These are phyloP conservation scores for Cladosporium sp. DNA, from an alignment of 2,329 filamentous ascomycete genomes.

Conservation along the genomic window DNA sequence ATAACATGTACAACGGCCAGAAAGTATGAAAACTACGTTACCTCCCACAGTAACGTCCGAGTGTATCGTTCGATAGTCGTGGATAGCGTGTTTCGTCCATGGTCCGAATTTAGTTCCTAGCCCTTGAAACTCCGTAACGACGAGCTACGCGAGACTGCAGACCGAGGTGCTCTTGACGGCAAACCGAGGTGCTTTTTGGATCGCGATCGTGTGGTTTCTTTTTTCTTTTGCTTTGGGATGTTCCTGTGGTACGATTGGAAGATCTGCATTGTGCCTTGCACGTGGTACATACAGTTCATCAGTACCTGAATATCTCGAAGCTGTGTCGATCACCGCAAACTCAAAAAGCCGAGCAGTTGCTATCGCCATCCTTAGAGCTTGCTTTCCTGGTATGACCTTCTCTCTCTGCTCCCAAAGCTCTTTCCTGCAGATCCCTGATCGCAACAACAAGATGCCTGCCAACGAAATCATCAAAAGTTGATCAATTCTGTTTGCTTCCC, in stretches of 20 bases:
- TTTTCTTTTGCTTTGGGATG: background rate
- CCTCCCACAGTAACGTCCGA: background rate
- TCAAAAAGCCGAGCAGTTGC: background rate
- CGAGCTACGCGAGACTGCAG: no score
- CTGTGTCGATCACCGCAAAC: background rate
- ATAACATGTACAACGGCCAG: conserved; percentile 6
- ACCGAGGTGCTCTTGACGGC: no score
- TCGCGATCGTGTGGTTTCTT: background rate
- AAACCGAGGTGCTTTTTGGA: background rate
- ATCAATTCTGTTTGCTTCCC: background rate
- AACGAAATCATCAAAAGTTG: background rate
- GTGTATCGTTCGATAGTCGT: background rate
- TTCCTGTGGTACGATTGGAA: background rate
- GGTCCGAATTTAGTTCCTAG: background rate
- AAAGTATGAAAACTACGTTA: background rate
- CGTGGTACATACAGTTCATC: no score
- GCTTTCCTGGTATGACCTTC: no score
- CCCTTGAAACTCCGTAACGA: background rate
- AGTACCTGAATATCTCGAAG: background rate
- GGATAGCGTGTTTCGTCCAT: background rate
- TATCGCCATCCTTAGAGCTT: background rate
- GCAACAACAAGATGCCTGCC: no score
- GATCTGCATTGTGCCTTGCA: background rate
- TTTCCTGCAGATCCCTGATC: background rate
- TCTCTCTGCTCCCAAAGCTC: background rate